Evolutionary conservation across 2,329 filamentous ascomycete species (phyloP).

Genomic region (Colletotrichum cordylinicola): DNA sequence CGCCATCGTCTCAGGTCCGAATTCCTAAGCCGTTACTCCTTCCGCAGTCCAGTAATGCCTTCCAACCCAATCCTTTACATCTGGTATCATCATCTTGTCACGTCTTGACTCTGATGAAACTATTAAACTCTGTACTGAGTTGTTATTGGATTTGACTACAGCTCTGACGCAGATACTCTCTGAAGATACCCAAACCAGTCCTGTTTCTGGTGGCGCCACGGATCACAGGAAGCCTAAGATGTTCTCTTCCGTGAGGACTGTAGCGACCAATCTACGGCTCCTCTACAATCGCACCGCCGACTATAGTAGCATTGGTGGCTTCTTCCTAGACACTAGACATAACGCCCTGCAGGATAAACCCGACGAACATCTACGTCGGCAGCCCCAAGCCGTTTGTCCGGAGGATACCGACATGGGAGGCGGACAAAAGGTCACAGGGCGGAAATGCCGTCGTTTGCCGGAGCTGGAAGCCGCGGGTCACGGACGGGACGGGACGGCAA

Average conservation of each 20-base stretch:
- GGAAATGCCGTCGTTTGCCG: not conserved
- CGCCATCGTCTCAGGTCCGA: not conserved
- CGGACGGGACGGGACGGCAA: constrained; percentile 7
- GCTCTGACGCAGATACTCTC: not conserved
- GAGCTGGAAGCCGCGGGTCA: not conserved
- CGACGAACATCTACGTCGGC: not conserved
- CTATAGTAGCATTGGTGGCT: not conserved
- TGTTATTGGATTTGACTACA: not conserved
- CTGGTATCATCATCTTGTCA: not conserved
- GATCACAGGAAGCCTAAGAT: not conserved
- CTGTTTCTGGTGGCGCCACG: not conserved
- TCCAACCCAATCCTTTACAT: not conserved
- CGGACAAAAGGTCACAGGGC: not conserved
- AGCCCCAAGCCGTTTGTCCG: not conserved
- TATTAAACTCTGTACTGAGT: not conserved
- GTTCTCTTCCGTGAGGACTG: not conserved
- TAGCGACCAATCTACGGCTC: not conserved
- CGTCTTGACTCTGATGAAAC: not conserved
- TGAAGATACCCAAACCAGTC: not conserved
- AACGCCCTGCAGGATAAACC: not conserved
- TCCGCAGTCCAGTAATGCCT: not conserved
- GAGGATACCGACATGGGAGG: not conserved
- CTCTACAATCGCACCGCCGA: not conserved
- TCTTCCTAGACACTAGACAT: not conserved
- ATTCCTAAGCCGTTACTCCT: not conserved